These are phyloP conservation scores for Solanum okadae DNA, from an alignment of 257 asterid genomes.

Conservation along the genomic window DNA sequence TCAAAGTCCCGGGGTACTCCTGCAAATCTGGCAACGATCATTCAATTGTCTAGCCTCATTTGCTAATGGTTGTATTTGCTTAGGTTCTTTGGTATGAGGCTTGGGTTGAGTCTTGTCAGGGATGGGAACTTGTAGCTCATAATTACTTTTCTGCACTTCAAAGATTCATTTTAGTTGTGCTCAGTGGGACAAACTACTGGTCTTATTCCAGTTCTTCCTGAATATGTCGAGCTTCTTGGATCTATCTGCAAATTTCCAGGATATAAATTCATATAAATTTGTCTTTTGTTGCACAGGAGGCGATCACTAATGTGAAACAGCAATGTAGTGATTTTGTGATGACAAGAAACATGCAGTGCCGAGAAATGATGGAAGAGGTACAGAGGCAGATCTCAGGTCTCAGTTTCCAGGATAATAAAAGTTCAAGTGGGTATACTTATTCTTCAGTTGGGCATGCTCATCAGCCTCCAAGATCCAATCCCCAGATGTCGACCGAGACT, in stretches of 20 bases:
- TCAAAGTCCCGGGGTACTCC: background rate
- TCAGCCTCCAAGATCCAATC: constrained; percentile 41
- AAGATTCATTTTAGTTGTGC: background rate
- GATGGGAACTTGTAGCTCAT: background rate
- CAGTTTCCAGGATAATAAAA: constrained; percentile 68
- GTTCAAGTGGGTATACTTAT: constrained; percentile 37
- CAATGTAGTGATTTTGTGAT: constrained; percentile 94
- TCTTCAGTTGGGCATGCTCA: constrained; percentile 44
- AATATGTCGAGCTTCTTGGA: background rate
- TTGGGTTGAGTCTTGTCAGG: background rate
- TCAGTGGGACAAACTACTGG: background rate
- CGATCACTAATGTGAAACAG: constrained; percentile 74
- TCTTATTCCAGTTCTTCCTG: background rate
- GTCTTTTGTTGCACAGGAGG: constrained; percentile 52
- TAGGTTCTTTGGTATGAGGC: background rate
- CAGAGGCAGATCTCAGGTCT: constrained; percentile 86
- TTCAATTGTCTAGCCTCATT: background rate
- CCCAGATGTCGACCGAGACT: constrained; percentile 21
- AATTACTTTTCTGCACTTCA: background rate
- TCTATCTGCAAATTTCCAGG: background rate
- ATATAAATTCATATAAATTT: background rate
- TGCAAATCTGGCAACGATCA: background rate
- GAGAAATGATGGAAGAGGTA: constrained; percentile 86
- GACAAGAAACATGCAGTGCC: constrained; percentile 93
- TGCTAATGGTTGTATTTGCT: background rate